Evolutionary conservation across 208 protist species (phyloP).

Genomic region (Leishmania turanica): DNA sequence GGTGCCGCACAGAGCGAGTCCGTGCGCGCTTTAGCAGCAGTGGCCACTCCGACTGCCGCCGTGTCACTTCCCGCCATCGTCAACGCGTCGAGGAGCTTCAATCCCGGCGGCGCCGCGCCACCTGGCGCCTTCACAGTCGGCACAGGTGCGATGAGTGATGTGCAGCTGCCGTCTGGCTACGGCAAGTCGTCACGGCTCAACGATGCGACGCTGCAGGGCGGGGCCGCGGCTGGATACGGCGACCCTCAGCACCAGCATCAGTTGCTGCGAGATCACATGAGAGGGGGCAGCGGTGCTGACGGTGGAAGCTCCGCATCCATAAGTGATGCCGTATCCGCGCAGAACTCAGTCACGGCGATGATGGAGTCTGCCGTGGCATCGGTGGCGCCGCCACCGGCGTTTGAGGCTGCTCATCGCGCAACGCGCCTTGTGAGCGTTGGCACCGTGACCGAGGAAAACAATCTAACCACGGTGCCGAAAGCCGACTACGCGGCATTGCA

Average conservation of each 20-base stretch:
- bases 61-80: slow-evolving; percentile 8
- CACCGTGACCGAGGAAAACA: slow-evolving; percentile 81
- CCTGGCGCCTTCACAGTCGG: neutral
- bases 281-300: neutral
- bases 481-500: slow-evolving; percentile 54
- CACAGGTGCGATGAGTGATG: neutral
- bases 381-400: neutral
- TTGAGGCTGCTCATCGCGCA: slow-evolving; percentile 19
- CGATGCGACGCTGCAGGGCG: neutral
- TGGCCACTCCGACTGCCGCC: neutral
- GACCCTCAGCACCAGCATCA: neutral
- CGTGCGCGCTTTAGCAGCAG: neutral
- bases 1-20: neutral
- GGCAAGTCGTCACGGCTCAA: slow-evolving; percentile 48
- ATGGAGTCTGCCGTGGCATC: neutral
- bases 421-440: slow-evolving; percentile 57
- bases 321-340: slow-evolving; percentile 6
- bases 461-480: slow-evolving; percentile 45
- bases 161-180: slow-evolving; percentile 52
- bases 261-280: slow-evolving; percentile 26
- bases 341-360: neutral
- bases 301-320: neutral
- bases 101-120: neutral
- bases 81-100: neutral
- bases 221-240: neutral